These are phyloP conservation scores for Citrus trifoliata DNA, from an alignment of 345 rosid species.

Conservation along the genomic window DNA sequence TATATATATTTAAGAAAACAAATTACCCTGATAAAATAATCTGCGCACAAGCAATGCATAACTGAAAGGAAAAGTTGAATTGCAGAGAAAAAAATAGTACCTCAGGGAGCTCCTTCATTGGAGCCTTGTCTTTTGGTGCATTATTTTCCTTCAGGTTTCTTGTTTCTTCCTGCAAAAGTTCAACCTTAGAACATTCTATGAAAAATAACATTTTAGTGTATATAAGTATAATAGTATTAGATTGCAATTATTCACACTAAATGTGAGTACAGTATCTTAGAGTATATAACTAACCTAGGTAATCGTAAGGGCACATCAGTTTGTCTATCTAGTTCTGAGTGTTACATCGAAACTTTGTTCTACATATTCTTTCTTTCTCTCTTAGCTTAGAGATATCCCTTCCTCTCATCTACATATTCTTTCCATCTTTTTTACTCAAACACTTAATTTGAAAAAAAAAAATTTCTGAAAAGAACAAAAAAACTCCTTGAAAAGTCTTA, in stretches of 20 bases:
- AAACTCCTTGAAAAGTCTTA: not conserved
- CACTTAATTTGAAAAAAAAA: not conserved
- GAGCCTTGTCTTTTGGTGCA: slow-evolving; percentile 15
- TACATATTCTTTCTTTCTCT: not conserved
- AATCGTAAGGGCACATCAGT: not conserved
- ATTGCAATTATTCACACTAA: not conserved
- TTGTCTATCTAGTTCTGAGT: not conserved
- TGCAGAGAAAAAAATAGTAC: slow-evolving; percentile 24
- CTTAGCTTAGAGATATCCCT: not conserved
- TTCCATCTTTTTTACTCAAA: not conserved
- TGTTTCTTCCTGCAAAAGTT: slow-evolving; percentile 46
- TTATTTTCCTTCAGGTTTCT: slow-evolving; percentile 28
- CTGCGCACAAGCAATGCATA: not conserved
- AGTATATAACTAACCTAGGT: not conserved
- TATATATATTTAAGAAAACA: not conserved
- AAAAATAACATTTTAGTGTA: not conserved
- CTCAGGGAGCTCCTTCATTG: slow-evolving; percentile 55
- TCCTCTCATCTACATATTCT: not conserved
- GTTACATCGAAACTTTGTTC: not conserved
- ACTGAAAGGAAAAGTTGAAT: slow-evolving; percentile 1
- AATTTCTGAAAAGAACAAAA: not conserved
- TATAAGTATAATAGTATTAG: not conserved
- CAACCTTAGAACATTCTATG: not conserved
- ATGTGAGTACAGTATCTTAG: not conserved
- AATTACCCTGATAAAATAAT: not conserved